Evolutionary conservation across 768 basidiomycete genomes (phyloP), one percentile per base, ranked within the genome.

Genomic region (Phaffia tasmanica): DNA sequence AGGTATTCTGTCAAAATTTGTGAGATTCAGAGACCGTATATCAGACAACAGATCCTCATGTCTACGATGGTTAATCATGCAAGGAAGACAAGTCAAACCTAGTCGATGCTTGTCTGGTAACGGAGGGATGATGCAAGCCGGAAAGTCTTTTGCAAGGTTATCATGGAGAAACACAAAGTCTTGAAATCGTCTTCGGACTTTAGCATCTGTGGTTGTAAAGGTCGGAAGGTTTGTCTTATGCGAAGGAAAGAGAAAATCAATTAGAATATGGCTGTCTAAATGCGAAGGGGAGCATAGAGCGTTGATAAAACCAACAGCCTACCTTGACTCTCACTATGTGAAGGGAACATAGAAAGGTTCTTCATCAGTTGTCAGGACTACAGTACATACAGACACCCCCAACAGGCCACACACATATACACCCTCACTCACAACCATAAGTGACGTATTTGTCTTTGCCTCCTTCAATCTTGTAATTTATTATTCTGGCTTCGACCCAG

Each of bases 81-180:
- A 49, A 23, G 47, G 48, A 7, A 16, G 35, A 6, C 4, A 6
- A 18, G 27, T 35, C 87, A 55, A 70, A 95, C 94, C 94, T 74
- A 98, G 78, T 62, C 95, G 82, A 74, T 98, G 95, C 77, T 98
- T 99, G 77, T 91, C 92, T 8, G 95, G 95, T 56, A 99, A 81
- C 11, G 89, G 89, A 30, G 95, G 93, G 0, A 98, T 89, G n/a
- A 99, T 92, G 73, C 92, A 94, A 64, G 95, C 95, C 3, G 92
- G 91, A 73, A 97, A 99, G 77, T 93, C 87, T 78, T 85, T 85
- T 15, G 84, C 83, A 29, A 99, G 83, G 72, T 94, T 84, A 56
- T 94, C 85, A 67, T 89, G 81, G 57, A 99, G 80, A 74, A 98
- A 98, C 48, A 89, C 88, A 77, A 99, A 99, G 77, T 99, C 95